Conservation (phyloP, 2,329 filamentous ascomycete species). For the Fusarium sp. region DNA sequence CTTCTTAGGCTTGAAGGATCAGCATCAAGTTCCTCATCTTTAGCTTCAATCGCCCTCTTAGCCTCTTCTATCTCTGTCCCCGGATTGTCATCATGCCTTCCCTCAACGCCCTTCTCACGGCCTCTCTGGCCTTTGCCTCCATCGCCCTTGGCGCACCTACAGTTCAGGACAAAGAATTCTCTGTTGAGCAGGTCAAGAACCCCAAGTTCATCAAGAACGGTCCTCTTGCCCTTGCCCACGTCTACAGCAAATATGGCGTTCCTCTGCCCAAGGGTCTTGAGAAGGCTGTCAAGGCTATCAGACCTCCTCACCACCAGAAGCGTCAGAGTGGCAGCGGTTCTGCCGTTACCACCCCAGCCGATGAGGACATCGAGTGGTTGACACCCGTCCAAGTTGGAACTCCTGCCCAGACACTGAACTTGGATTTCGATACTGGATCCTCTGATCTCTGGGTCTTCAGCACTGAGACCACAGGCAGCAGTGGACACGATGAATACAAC, state of each 20-base stretch:
- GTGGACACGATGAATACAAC: conserved; percentile 59
- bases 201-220: conserved; percentile 54
- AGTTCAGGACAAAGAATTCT: conserved; percentile 41
- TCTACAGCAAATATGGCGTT: conserved; percentile 57
- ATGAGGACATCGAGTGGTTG: conserved; percentile 57
- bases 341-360: conserved; percentile 44
- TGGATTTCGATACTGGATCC: conserved; percentile 64
- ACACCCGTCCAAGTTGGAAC: conserved; percentile 61
- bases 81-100: conserved; percentile 19
- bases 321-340: conserved; percentile 52
- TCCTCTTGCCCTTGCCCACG: conserved; percentile 52
- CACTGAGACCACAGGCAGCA: conserved; percentile 57
- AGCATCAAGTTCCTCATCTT: neutral
- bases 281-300: conserved; percentile 45
- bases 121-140: conserved; percentile 45
- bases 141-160: conserved; percentile 38
- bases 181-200: conserved; percentile 57
- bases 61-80: neutral
- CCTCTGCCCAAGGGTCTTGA: conserved; percentile 53
- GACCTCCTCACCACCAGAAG: conserved; percentile 29
- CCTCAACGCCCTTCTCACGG: conserved; percentile 28
- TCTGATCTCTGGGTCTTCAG: conserved; percentile 66
- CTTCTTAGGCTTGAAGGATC: neutral
- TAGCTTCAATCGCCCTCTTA: conserved; percentile 1
- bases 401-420: conserved; percentile 59